Evolutionary conservation across 441 rosid species (phyloP), one percentile per base, ranked within the genome.

Genomic region (Gossypium gossypioides): DNA sequence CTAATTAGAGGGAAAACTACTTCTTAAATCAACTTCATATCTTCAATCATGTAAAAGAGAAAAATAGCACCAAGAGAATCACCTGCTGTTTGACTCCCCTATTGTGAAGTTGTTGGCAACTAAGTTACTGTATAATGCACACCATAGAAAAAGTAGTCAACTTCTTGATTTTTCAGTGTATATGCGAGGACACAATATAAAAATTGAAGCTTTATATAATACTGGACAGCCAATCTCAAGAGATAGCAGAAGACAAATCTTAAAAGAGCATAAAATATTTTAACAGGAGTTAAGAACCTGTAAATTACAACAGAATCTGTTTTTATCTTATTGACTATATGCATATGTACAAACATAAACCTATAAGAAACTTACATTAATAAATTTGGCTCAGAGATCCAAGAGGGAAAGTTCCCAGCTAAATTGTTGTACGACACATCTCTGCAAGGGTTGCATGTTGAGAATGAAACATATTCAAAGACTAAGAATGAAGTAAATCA

Each of bases 381-480:
- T 70, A 89, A 69, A 58, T 80, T 71, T 59, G 15, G 69, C 46
- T 50, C 68, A 66, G 27, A 78, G 69, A 85, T 74, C 93, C 93
- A 89, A 15, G 91, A 79, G 72, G 97, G 97, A 74, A 88, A 72
- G 79, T 4, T 83, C 44, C 95, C 97, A 2, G 46, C 62, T 79
- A 91, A 77, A 77, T 86, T 80, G 76, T 90, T 90, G 81, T 87
- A 88, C 1, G 97, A 89, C 69, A 91, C 80, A 84, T 91, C 97
- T 84, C 96, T 89, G 84, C 37, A 59, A 75, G 70, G 18, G 29
- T 74, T 24, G 61, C 42, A 27, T 46, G 16, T 69, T 69, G 13
- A 69, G 52, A 56, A 66, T 46, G 70, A 34, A 16, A 37, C 10
- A 34, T 56, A 18, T 44, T 67, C 2, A 71, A 71, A 32, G 7